phyloP scores from a whole-genome alignment of 495 filamentous ascomycete species.

The Cercophora newfieldiana region DNA sequence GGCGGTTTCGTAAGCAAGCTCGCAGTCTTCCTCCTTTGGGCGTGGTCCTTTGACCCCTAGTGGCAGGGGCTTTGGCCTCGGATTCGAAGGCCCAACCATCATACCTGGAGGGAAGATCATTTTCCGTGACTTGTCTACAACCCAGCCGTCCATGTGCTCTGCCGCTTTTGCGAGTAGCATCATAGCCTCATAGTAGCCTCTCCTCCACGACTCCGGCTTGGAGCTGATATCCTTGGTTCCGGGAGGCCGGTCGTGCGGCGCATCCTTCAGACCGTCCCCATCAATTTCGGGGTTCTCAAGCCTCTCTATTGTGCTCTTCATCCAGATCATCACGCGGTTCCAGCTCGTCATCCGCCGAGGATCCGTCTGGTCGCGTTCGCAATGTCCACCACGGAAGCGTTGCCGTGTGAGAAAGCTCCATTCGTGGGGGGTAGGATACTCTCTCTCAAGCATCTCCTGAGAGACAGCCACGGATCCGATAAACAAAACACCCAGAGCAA shows the following conservation, averaged over 20 bases:
- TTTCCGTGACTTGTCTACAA: conserved; percentile 64
- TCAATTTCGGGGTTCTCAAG: conserved; percentile 66
- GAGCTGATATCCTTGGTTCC: conserved; percentile 61
- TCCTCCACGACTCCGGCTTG: conserved; percentile 78
- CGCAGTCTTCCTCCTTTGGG: conserved; percentile 71
- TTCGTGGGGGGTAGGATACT: conserved; percentile 72
- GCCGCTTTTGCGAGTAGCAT: conserved; percentile 74
- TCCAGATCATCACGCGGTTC: conserved; percentile 57
- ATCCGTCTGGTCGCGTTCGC: conserved; percentile 54
- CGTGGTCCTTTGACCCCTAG: conserved; percentile 50
- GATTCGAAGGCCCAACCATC: conserved; percentile 80
- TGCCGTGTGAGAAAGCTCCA: conserved; percentile 66
- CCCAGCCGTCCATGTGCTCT: conserved; percentile 77
- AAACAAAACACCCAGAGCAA: conserved; percentile 52
- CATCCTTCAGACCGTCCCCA: conserved; percentile 60
- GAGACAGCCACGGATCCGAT: conserved; percentile 59
- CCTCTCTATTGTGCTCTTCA: conserved; percentile 54
- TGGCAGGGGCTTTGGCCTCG: conserved; percentile 70
- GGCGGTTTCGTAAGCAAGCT: conserved; percentile 60
- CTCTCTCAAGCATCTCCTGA: conserved; percentile 69
- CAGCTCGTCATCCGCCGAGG: conserved; percentile 60
- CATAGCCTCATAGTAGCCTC: conserved; percentile 77
- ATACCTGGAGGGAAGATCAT: conserved; percentile 66
- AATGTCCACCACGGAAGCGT: conserved; percentile 59
- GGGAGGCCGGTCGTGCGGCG: conserved; percentile 27